Conservation (phyloP, 2,329 filamentous ascomycete species). For the Leptographium galeiforme region DNA sequence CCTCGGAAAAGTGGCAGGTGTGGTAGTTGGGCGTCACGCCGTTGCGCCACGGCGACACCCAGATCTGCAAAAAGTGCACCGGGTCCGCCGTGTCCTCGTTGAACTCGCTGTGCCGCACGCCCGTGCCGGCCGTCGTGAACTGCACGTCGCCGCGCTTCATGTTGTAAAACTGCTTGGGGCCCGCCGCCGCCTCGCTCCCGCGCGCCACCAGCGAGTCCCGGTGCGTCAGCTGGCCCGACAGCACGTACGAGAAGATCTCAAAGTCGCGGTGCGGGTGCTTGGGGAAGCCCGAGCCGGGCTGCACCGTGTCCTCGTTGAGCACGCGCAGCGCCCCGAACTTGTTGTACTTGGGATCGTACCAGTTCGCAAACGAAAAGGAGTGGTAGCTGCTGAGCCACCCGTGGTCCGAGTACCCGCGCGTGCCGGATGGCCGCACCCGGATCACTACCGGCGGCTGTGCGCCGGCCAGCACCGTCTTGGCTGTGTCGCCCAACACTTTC, state of each 20-base stretch:
- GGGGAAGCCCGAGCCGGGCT: constrained; percentile 61
- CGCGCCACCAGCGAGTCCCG: constrained; percentile 73
- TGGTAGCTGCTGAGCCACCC: constrained; percentile 83
- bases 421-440: constrained; percentile 56
- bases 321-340: constrained; percentile 68
- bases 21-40: constrained; percentile 65
- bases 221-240: constrained; percentile 74
- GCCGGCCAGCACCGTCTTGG: constrained; percentile 28
- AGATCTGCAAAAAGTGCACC: constrained; percentile 81
- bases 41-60: constrained; percentile 65
- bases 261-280: constrained; percentile 77
- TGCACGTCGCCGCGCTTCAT: constrained; percentile 75
- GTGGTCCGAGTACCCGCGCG: constrained; percentile 66
- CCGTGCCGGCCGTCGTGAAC: constrained; percentile 77
- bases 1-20: constrained; percentile 59
- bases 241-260: constrained; percentile 80
- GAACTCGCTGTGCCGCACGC: constrained; percentile 68
- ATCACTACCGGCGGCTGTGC: constrained; percentile 57
- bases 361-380: constrained; percentile 69
- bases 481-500: constrained; percentile 12
- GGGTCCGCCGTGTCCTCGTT: constrained; percentile 63
- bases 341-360: constrained; percentile 52
- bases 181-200: constrained; percentile 39
- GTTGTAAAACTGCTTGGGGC: constrained; percentile 51
- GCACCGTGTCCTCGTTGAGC: constrained; percentile 79